These are phyloP conservation scores for Apodospora peruviana DNA, from an alignment of 495 filamentous ascomycete species.

Conservation along the genomic window DNA sequence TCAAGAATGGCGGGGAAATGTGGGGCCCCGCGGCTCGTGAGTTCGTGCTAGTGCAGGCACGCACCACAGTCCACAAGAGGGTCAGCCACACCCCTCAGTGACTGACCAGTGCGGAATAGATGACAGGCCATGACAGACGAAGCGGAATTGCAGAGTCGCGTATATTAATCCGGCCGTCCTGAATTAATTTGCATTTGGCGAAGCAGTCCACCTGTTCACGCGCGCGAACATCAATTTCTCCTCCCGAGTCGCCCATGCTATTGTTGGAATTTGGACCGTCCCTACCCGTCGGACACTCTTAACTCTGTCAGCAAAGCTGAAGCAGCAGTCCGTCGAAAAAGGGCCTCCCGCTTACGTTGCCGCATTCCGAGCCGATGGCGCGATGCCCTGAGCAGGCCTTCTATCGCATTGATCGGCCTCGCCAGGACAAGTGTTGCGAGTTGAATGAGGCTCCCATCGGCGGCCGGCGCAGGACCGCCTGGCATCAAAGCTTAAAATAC, in stretches of 20 bases:
- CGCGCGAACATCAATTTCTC: slow-evolving; percentile 11
- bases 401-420: slow-evolving; percentile 18
- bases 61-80: no score
- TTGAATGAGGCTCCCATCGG: slow-evolving; percentile 11
- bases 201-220: slow-evolving; percentile 21
- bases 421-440: slow-evolving; percentile 2
- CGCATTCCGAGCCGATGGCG: neutral
- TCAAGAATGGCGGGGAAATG: no score
- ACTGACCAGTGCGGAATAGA: no score
- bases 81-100: neutral
- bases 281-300: slow-evolving; percentile 17
- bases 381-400: neutral
- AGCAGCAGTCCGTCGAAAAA: neutral
- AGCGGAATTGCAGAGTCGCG: slow-evolving; percentile 18
- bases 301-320: neutral
- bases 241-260: slow-evolving; percentile 12
- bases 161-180: slow-evolving; percentile 24
- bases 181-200: slow-evolving; percentile 29
- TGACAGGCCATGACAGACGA: no score
- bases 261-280: slow-evolving; percentile 18
- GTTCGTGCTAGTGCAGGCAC: no score
- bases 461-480: neutral
- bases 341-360: neutral
- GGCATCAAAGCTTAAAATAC: slow-evolving; percentile 20
- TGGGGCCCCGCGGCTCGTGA: no score